These are phyloP conservation scores for Lepidium campestre DNA, from an alignment of 441 rosid genomes.

Conservation along the genomic window DNA sequence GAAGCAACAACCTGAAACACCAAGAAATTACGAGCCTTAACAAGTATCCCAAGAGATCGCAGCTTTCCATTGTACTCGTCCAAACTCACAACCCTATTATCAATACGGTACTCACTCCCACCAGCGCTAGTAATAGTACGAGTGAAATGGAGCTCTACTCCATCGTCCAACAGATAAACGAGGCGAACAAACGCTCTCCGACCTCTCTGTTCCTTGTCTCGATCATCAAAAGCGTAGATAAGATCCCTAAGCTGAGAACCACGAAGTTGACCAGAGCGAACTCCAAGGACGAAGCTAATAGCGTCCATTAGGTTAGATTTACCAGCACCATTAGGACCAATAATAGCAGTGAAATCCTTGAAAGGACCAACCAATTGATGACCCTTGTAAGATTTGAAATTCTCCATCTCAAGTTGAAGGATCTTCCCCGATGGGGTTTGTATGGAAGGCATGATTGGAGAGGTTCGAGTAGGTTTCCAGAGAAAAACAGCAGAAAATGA, in stretches of 20 bases:
- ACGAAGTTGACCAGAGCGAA: constrained; percentile 94
- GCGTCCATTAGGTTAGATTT: constrained; percentile 99
- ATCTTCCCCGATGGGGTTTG: constrained; percentile 66
- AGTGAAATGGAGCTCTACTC: constrained; percentile 77
- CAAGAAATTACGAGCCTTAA: constrained; percentile 93
- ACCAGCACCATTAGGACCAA: constrained; percentile 98
- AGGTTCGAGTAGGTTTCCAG: neutral
- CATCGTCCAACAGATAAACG: constrained; percentile 67
- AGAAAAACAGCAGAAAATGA: neutral
- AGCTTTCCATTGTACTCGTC: constrained; percentile 83
- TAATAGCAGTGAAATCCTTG: constrained; percentile 95
- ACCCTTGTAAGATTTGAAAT: constrained; percentile 98
- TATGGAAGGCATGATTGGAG: constrained; percentile 60
- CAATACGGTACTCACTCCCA: constrained; percentile 86
- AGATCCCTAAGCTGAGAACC: constrained; percentile 96
- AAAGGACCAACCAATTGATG: constrained; percentile 82
- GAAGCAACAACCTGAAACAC: constrained; percentile 77
- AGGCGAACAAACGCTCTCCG: constrained; percentile 81
- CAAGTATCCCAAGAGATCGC: constrained; percentile 84
- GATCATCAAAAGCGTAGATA: constrained; percentile 87
- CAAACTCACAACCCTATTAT: constrained; percentile 73
- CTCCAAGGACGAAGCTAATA: constrained; percentile 97
- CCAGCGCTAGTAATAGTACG: constrained; percentile 73
- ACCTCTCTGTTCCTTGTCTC: constrained; percentile 89
- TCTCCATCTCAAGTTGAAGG: constrained; percentile 75